Evolutionary conservation across 352 stramenopile species (phyloP), one percentile per base, ranked within the genome.

Genomic region (Phytophthora tubulina): DNA sequence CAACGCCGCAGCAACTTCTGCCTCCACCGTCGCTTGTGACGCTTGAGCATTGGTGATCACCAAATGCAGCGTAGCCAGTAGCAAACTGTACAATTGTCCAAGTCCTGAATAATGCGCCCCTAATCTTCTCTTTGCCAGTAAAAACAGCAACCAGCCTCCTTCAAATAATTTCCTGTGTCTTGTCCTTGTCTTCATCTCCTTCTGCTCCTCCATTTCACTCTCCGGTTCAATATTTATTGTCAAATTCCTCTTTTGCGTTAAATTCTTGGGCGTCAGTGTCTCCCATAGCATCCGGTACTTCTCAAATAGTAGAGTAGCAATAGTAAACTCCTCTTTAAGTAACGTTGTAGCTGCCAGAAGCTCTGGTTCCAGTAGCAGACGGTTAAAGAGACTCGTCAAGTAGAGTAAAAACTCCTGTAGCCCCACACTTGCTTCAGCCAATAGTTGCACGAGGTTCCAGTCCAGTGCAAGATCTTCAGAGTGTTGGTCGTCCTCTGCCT

Each of bases 311-410:
- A 95, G 71, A 2, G 84, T 85, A 3, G 77, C 81, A 48, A 95
- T 70, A 5, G 86, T 93, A 49, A 95, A 93, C 50, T 95, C 81
- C 64, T 95, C 86, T 51, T 95, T 96, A 33, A 95, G 69, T 36
- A 90, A 63, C 50, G 84, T 95, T 13, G 84, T 89, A 55, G 90
- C 81, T 14, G 81, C 71, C 39, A 95, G 65, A 17, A 95, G 79
- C 63, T 93, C 83, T 0, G 89, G 88, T 15, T 91, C 75, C 52
- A 96, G 66, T 51, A 95, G 64, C 36, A 96, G 60, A 5, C 86
- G 88, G 57, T 95, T 89, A 56, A 95, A 95, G 33, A 95, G 81
- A 67, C 84, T 92, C 54, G 88, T 88, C 21, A 95, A 78, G 52
- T 88, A 82, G 31, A 87, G 75, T 44, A 96, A 58, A 55, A 96